Conservation (phyloP, 1,284 basidiomycete species). For the Microbotryum silenes-acaulis region DNA sequence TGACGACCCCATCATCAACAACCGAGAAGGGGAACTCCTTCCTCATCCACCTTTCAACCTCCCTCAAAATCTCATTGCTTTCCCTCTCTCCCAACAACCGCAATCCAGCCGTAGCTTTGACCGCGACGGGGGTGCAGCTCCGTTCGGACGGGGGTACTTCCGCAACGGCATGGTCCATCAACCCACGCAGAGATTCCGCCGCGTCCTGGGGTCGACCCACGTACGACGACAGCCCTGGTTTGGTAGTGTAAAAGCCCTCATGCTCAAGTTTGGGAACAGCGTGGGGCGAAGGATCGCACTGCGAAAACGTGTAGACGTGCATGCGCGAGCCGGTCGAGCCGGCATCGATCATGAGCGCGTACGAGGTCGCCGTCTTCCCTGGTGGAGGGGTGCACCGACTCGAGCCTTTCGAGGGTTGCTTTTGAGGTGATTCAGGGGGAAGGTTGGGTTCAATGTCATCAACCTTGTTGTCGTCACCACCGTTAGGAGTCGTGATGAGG, state of each 20-base stretch:
- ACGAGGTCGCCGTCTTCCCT: conserved; percentile 41
- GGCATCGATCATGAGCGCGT: conserved; percentile 94
- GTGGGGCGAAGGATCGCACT: conserved; percentile 52
- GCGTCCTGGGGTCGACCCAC: conserved; percentile 54
- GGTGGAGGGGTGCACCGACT: conserved; percentile 26
- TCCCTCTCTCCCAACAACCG: conserved; percentile 62
- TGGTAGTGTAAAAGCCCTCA: conserved; percentile 79
- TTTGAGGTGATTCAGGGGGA: conserved; percentile 22
- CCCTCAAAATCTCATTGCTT: conserved; percentile 66
- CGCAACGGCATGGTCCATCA: conserved; percentile 70
- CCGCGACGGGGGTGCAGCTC: conserved; percentile 76
- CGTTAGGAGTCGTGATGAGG: not conserved
- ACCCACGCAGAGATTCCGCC: conserved; percentile 67
- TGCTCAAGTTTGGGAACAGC: conserved; percentile 76
- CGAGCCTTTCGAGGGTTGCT: conserved; percentile 5
- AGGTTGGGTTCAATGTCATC: conserved; percentile 18
- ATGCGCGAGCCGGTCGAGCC: conserved; percentile 95
- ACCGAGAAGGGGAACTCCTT: conserved; percentile 67
- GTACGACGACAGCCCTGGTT: conserved; percentile 73
- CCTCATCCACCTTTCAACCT: conserved; percentile 61
- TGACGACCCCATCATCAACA: conserved; percentile 59
- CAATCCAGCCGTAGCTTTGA: conserved; percentile 92
- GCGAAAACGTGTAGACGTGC: conserved; percentile 96
- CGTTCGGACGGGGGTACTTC: conserved; percentile 64
- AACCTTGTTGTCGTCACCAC: conserved; percentile 3